These are phyloP conservation scores for Cryptococcus sp. DNA, from an alignment of 1,284 basidiomycete species.

Conservation along the genomic window DNA sequence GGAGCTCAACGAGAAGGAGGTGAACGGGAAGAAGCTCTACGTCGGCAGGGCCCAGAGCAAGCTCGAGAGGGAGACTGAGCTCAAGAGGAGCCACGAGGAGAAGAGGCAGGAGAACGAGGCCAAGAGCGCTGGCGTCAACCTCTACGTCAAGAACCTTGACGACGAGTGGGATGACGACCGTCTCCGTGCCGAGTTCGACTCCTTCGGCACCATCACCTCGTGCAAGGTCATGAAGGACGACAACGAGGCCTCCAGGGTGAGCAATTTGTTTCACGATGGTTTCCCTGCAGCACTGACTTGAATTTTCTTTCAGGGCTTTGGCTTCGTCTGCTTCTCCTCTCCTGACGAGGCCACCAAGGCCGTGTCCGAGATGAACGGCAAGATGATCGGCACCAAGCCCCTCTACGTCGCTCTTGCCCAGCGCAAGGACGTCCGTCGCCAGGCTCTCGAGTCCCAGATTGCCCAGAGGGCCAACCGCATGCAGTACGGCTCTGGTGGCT, in stretches of 20 bases:
- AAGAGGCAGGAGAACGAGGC: conserved; percentile 96
- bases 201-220: conserved; percentile 94
- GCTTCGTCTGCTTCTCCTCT: conserved; percentile 98
- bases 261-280: not conserved
- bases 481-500: conserved; percentile 84
- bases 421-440: conserved; percentile 95
- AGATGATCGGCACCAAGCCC: conserved; percentile 98
- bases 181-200: conserved; percentile 90
- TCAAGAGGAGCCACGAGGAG: conserved; percentile 89
- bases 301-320: conserved; percentile 81
- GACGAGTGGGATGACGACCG: conserved; percentile 94
- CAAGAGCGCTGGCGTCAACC: conserved; percentile 98
- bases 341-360: conserved; percentile 99
- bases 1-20: conserved; percentile 80
- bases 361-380: conserved; percentile 99
- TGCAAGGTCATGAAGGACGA: conserved; percentile 99
- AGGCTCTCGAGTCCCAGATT: conserved; percentile 98
- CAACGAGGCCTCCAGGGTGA: conserved; percentile 55
- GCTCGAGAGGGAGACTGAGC: conserved; percentile 94
- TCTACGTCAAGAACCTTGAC: conserved; percentile 95
- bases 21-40: conserved; percentile 87
- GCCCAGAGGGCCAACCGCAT: conserved; percentile 86
- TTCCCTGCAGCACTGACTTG: not conserved
- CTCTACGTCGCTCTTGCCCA: conserved; percentile 99
- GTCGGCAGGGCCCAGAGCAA: conserved; percentile 99